Evolutionary conservation across 176 grass and related monocot genomes (phyloP).

Genomic region (Melocanna baccifera): DNA sequence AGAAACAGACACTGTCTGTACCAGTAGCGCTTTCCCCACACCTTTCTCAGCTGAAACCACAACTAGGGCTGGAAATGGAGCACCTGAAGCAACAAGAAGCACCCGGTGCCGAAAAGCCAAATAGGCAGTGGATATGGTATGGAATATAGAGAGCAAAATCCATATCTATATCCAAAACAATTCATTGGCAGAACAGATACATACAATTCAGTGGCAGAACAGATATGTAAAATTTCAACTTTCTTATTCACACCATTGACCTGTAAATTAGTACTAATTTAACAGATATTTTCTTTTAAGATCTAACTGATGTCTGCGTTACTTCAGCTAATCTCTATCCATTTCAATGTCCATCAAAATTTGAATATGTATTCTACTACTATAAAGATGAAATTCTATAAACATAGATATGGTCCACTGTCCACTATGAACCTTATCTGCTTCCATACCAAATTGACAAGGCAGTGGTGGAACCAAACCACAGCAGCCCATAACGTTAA

Average conservation of each 20-base stretch:
- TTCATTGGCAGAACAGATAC: not conserved
- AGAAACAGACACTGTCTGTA: not conserved
- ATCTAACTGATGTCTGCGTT: not conserved
- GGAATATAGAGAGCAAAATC: not conserved
- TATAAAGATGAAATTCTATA: not conserved
- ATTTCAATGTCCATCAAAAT: not conserved
- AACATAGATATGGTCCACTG: not conserved
- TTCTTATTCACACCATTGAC: conserved; percentile 12
- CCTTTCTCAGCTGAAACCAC: not conserved
- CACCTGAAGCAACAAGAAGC: not conserved
- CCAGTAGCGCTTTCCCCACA: not conserved
- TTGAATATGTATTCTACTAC: not conserved
- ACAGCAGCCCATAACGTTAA: not conserved
- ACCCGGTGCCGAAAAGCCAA: not conserved
- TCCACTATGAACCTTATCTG: not conserved
- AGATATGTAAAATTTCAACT: not conserved
- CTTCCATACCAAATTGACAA: not conserved
- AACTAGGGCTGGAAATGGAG: not conserved
- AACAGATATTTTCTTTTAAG: not conserved
- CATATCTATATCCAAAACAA: not conserved
- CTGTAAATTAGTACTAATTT: not conserved
- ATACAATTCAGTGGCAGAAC: not conserved
- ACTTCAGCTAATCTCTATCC: conserved; percentile 19
- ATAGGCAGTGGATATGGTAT: not conserved
- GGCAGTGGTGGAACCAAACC: not conserved